Evolutionary conservation across 345 rosid genomes (phyloP), one percentile per base, ranked within the genome.

Genomic region (Carallia pectinifolia): DNA sequence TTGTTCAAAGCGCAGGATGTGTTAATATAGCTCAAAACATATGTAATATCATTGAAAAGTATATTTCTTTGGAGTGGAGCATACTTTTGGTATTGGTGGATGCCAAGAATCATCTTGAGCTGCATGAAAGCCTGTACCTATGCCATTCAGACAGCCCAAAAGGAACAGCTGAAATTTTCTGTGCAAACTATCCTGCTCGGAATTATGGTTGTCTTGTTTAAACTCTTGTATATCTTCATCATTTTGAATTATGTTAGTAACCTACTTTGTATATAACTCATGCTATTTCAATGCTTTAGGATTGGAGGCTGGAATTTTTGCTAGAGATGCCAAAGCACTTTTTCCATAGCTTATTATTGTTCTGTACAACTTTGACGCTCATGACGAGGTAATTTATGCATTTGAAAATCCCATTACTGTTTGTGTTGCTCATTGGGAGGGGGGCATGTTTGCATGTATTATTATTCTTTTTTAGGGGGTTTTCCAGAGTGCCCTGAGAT

Each of bases 91-190:
- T 91, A 70, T 82, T 96, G 3, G 98, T 91, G 71, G 90, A 88
- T 70, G 86, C 89, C 81, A 87, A 84, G 84, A 85, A 81, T 74
- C 88, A 69, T 77, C 86, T 85, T 2, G 88, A 87, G 48, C 77
- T 93, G 75, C 88, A 83, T 8, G 90, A 91, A 88, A 81, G 85
- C 94, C 96, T 50, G 94, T 93, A 71, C 97, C 96, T 91, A 56
- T 89, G 96, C 68, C 98, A 93, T 81, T 93, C 97, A 10, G 91
- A 87, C 79, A 93, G 84, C 76, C 85, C 89, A 16, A 89, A 87
- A 80, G 98, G 98, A 83, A 93, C 96, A 58, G 98, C 98, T 53
- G 97, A 93, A 84, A 91, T 93, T 65, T 93, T 96, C 63, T 93
- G 97, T 27, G 98, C 98, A 50, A 93, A 93, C 71, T 91, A 93